These are phyloP conservation scores for Pleurotus pulmonarius DNA, from an alignment of 768 basidiomycete genomes.

Conservation along the genomic window DNA sequence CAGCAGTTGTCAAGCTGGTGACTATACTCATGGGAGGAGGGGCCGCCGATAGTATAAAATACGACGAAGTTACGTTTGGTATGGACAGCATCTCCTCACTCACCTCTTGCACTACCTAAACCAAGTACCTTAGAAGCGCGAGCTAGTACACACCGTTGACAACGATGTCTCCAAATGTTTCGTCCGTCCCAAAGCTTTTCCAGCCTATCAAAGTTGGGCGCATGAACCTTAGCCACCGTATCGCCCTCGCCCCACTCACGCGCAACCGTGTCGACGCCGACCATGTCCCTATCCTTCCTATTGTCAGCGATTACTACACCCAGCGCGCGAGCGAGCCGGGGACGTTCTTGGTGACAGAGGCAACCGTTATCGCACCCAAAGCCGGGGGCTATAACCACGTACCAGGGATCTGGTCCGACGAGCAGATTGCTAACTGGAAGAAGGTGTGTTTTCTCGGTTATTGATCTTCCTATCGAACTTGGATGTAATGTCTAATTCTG, in stretches of 20 bases:
- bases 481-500: no score
- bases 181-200: slow-evolving; percentile 24
- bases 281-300: slow-evolving; percentile 23
- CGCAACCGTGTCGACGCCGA: slow-evolving; percentile 28
- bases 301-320: slow-evolving; percentile 16
- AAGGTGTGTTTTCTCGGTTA: slow-evolving; percentile 13
- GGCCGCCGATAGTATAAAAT: no score
- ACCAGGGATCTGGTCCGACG: slow-evolving; percentile 33
- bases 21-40: no score
- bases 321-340: slow-evolving; percentile 17
- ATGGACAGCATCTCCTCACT: no score
- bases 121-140: no score
- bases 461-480: no score
- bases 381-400: slow-evolving; percentile 25
- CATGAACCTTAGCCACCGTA: slow-evolving; percentile 31
- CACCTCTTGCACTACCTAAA: no score
- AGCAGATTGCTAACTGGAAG: slow-evolving; percentile 42
- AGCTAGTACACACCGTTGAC: no score
- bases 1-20: no score
- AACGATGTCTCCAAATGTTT: no score
- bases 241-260: slow-evolving; percentile 42
- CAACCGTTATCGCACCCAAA: slow-evolving; percentile 23
- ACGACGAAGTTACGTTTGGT: no score
- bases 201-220: slow-evolving; percentile 30
- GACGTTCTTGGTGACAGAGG: slow-evolving; percentile 30